Conservation (phyloP, 106 monocot species). For the Allium cepa region DNA sequence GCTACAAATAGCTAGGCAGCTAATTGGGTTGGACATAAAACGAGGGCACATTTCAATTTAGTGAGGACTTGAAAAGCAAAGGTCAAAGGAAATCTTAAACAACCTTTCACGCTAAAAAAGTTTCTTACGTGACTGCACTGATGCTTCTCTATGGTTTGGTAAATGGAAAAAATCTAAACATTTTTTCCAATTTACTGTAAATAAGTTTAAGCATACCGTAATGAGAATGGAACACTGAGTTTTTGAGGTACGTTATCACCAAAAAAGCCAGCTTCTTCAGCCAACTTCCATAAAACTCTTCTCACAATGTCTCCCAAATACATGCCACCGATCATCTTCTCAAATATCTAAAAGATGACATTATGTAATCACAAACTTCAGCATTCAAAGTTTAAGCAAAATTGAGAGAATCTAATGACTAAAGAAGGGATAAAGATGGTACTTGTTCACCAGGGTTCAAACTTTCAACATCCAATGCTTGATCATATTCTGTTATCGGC, state of each 20-base stretch:
- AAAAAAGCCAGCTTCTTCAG: constrained; percentile 63
- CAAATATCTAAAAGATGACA: constrained; percentile 58
- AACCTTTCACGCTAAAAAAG: too few species aligned
- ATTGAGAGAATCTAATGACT: not conserved
- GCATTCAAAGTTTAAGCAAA: not conserved
- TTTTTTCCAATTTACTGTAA: too few species aligned
- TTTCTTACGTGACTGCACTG: too few species aligned
- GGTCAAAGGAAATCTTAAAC: too few species aligned
- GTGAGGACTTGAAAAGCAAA: too few species aligned
- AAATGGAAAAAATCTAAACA: not conserved
- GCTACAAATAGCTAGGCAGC: too few species aligned
- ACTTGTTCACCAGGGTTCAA: constrained; percentile 97
- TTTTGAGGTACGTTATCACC: constrained; percentile 58
- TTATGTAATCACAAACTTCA: not conserved
- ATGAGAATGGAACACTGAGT: constrained; percentile 44
- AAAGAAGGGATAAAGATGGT: not conserved
- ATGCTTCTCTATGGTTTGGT: too few species aligned
- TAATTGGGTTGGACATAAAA: too few species aligned
- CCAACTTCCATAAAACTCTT: constrained; percentile 59
- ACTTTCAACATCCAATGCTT: constrained; percentile 70
- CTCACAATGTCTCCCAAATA: constrained; percentile 70
- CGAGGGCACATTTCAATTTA: too few species aligned
- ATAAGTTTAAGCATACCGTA: constrained; percentile 22
- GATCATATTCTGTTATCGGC: constrained; percentile 77
- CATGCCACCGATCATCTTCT: constrained; percentile 89